These are phyloP conservation scores for Pulveroboletus ravenelii DNA, from an alignment of 768 basidiomycete species.

Conservation along the genomic window DNA sequence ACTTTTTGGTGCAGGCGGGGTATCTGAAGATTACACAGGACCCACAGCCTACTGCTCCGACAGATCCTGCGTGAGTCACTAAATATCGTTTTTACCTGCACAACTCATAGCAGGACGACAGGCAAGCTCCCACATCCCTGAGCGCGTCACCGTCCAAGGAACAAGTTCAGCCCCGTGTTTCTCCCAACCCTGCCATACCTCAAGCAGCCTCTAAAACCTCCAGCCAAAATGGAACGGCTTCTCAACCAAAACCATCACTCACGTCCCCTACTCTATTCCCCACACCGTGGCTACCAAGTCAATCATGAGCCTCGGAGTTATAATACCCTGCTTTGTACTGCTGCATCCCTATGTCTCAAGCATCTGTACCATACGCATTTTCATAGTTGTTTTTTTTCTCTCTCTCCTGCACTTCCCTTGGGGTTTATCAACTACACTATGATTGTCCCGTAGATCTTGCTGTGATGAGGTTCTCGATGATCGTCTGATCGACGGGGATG, in stretches of 20 bases:
- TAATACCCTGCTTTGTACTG: background rate
- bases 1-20: constrained; percentile 84
- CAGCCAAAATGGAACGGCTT: constrained; percentile 15
- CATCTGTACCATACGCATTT: constrained; percentile 31
- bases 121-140: constrained; percentile 14
- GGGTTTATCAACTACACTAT: constrained; percentile 11
- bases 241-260: constrained; percentile 17
- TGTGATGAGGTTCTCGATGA: constrained; percentile 39
- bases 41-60: constrained; percentile 30
- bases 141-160: constrained; percentile 28
- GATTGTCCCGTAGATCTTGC: background rate
- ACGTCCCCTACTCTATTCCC: constrained; percentile 23
- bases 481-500: constrained; percentile 38
- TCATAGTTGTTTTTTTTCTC: constrained; percentile 10
- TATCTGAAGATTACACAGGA: constrained; percentile 69
- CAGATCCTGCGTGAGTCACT: constrained; percentile 36
- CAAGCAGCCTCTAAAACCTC: constrained; percentile 5
- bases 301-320: constrained; percentile 3
- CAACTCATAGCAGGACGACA: background rate
- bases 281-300: constrained; percentile 18
- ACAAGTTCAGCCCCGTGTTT: constrained; percentile 7
- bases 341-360: constrained; percentile 1
- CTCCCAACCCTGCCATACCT: constrained; percentile 16
- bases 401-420: background rate
- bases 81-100: background rate